Base-by-base conservation (phyloP, 495 filamentous ascomycete genomes). In the Lepidopterella palustris region DNA sequence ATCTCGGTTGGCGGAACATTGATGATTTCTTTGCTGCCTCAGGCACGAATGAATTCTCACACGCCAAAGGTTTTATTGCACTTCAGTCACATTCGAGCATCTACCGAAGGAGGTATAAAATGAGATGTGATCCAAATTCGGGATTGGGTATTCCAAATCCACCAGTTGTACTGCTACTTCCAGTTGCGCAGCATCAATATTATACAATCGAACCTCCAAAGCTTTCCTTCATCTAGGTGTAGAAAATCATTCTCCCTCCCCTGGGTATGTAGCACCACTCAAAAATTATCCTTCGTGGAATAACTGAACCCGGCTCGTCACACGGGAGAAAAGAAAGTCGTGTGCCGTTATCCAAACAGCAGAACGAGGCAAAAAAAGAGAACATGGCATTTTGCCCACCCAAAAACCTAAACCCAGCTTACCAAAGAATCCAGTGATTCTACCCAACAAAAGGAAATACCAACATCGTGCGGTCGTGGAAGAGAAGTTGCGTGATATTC, bases 381-480 rank as follows among this genome's bases (percentile, higher is more conserved):
- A 50, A 50, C n/a, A 23, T 25, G 11, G 10, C 47, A 6, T 21
- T 50, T 50, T n/a, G 21, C 21, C 9, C 18, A 18, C 47, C 18
- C 47, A 5, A 8, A 50, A 24, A 24, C n/a, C n/a, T n/a, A 50
- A 50, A 27, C 47, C 45, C 18, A 21, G 25, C 20, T 27, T 25
- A 21, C 47, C 10, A 25, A 50, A 50, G 45, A 21, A 50, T 13
- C 47, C 47, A 25, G 26, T 50, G 13, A 25, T 24, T 50, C 21
- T 25, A 50, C 24, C 47, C 21, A 50, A 50, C 47, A 50, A 50
- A 49, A 50, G 47, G 47, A 50, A 50, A 50, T 50, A 24, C 47
- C 47, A 50, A 27, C 25, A 25, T 50, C 47, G 47, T 50, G 26
- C 47, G 47, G 47, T 50, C 47, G 20, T 50, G 23, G 15, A 50